Evolutionary conservation across 2,329 filamentous ascomycete species (phyloP).

Genomic region (Cladophialophora bantiana): DNA sequence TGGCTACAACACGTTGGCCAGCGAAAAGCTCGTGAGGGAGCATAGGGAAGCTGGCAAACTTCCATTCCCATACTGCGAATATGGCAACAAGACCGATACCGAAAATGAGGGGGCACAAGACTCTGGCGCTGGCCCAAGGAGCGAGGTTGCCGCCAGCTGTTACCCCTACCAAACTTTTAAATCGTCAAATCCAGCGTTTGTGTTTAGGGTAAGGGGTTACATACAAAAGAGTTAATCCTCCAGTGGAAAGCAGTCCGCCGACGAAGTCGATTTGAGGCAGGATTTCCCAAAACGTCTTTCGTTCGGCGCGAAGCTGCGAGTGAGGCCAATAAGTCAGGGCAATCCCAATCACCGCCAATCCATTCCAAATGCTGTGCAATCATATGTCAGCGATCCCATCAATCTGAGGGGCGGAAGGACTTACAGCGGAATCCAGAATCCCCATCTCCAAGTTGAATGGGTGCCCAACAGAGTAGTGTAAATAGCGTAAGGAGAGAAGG

Average conservation of each 20-base stretch:
- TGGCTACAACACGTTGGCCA: constrained; percentile 58
- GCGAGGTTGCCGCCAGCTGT: constrained; percentile 61
- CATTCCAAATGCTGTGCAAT: constrained; percentile 15
- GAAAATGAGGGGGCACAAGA: constrained; percentile 55
- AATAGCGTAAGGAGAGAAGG: constrained; percentile 22
- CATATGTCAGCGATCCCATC: neutral
- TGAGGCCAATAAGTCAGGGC: constrained; percentile 3
- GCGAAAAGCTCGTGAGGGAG: constrained; percentile 54
- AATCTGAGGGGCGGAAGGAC: neutral
- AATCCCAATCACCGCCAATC: neutral
- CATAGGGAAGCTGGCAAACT: constrained; percentile 54
- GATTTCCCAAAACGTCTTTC: constrained; percentile 42
- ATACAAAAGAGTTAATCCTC: constrained; percentile 46
- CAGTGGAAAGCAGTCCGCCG: constrained; percentile 57
- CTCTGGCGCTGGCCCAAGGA: constrained; percentile 52
- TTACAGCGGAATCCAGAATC: constrained; percentile 5
- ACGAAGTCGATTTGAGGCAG: constrained; percentile 58
- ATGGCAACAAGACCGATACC: constrained; percentile 49
- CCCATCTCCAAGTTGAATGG: constrained; percentile 10
- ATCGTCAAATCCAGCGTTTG: neutral
- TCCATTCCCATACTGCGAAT: constrained; percentile 56
- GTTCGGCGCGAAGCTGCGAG: neutral
- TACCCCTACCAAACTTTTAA: constrained; percentile 50
- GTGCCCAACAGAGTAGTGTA: neutral
- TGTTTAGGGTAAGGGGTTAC: neutral